phyloP scores from a whole-genome alignment of 345 rosid species.

The Balakata baccata region DNA sequence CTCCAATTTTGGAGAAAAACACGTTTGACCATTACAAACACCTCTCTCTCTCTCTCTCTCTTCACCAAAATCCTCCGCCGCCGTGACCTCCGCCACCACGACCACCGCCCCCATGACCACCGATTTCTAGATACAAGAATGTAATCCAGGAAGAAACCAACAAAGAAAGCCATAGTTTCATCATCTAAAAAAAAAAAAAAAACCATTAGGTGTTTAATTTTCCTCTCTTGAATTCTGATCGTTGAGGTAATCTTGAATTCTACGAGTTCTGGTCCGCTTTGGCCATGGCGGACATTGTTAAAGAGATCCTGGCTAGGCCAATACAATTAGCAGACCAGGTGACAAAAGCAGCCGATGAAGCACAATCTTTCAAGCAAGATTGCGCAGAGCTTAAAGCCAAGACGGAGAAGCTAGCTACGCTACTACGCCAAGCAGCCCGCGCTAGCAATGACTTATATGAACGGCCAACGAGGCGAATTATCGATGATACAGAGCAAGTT shows the following conservation, averaged over 20 bases:
- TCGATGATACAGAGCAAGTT: slow-evolving; percentile 70
- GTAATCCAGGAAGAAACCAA: too few relatives aligned
- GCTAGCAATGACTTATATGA: slow-evolving; percentile 69
- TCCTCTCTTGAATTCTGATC: background rate
- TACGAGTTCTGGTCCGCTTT: slow-evolving; percentile 34
- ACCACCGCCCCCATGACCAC: too few relatives aligned
- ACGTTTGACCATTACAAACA: slow-evolving; percentile 31
- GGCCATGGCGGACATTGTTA: slow-evolving; percentile 71
- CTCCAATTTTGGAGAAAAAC: slow-evolving; percentile 27
- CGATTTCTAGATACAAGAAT: too few relatives aligned
- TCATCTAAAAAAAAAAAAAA: background rate
- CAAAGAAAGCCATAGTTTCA: too few relatives aligned
- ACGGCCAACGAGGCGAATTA: slow-evolving; percentile 72
- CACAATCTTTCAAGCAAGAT: slow-evolving; percentile 69
- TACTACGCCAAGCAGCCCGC: slow-evolving; percentile 76
- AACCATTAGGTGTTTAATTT: too few relatives aligned
- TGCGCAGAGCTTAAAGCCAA: slow-evolving; percentile 65
- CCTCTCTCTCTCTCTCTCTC: slow-evolving; percentile 20
- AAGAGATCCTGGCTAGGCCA: slow-evolving; percentile 60
- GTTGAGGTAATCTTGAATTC: too few relatives aligned
- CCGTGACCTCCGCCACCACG: slow-evolving; percentile 13
- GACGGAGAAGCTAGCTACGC: slow-evolving; percentile 62
- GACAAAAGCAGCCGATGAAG: slow-evolving; percentile 59
- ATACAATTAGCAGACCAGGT: slow-evolving; percentile 72
- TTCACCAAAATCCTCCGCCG: slow-evolving; percentile 24